phyloP scores from a whole-genome alignment of 345 rosid genomes.

The Kandelia obovata region DNA sequence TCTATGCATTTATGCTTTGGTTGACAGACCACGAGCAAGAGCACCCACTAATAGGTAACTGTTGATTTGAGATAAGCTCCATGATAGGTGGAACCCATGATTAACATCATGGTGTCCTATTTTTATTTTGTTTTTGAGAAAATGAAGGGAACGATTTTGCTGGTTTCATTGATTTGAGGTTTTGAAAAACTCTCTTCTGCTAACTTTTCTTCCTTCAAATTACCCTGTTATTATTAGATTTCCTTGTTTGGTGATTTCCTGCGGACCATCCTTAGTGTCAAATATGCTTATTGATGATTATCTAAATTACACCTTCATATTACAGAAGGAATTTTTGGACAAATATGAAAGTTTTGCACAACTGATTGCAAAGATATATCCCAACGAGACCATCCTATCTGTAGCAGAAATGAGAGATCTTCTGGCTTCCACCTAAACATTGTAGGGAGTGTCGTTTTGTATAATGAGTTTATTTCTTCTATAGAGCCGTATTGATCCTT shows the following conservation, averaged over 20 bases:
- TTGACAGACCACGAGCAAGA: no score
- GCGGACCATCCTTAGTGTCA: not conserved
- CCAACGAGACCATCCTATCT: conserved; percentile 62
- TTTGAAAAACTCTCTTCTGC: no score
- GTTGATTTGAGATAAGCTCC: not conserved
- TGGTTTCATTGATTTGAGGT: no score
- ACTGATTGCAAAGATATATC: conserved; percentile 83
- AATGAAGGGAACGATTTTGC: not conserved
- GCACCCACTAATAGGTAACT: no score
- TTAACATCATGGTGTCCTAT: no score
- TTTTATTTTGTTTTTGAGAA: no score
- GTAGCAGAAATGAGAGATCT: conserved; percentile 77
- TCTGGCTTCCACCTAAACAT: conserved; percentile 68
- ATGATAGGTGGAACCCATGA: not conserved
- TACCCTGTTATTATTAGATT: no score
- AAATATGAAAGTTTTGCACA: conserved; percentile 91
- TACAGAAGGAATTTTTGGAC: conserved; percentile 92
- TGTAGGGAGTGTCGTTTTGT: conserved; percentile 20
- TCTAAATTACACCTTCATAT: conserved; percentile 1
- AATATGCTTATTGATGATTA: not conserved
- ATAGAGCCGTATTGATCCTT: conserved; percentile 16
- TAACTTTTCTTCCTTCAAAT: no score
- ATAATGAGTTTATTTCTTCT: not conserved
- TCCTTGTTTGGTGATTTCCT: not conserved
- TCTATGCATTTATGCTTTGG: no score